phyloP scores from a whole-genome alignment of 768 basidiomycete genomes.

The Xanthoconium purpureum region DNA sequence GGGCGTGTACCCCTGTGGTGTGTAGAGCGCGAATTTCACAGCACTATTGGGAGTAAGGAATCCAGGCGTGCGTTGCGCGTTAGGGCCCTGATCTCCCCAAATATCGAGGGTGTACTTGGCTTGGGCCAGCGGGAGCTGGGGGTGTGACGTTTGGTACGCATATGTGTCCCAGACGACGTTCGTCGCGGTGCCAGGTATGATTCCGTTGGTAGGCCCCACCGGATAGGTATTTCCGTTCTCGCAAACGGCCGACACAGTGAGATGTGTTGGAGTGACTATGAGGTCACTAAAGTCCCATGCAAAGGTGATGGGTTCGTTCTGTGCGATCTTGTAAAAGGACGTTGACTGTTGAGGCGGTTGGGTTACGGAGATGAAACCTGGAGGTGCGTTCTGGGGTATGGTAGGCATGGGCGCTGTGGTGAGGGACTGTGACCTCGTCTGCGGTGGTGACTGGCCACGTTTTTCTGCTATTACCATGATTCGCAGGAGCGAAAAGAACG shows the following conservation, averaged over 20 bases:
- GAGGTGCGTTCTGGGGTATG: constrained; percentile 53
- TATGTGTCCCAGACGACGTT: constrained; percentile 58
- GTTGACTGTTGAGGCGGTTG: constrained; percentile 78
- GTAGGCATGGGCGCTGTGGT: constrained; percentile 11
- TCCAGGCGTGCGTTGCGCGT: constrained; percentile 45
- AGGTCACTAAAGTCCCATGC: constrained; percentile 87
- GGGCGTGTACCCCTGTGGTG: constrained; percentile 48
- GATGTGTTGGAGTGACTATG: constrained; percentile 55
- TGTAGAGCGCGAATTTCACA: constrained; percentile 57
- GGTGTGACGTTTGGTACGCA: constrained; percentile 45
- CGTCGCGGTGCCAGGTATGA: constrained; percentile 50
- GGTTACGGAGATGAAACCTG: constrained; percentile 69
- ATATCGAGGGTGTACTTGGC: constrained; percentile 59
- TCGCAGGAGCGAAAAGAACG: too few species aligned
- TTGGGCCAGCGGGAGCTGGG: constrained; percentile 51
- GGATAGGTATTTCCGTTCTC: constrained; percentile 67
- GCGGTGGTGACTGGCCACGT: neutral
- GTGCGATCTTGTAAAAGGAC: constrained; percentile 87
- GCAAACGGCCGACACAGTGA: constrained; percentile 61
- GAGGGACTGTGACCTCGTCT: constrained; percentile 8
- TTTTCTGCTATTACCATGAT: too few species aligned
- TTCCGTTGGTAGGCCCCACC: constrained; percentile 52
- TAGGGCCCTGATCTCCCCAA: constrained; percentile 55
- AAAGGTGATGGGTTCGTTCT: constrained; percentile 72
- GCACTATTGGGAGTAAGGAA: constrained; percentile 49